Evolutionary conservation across 352 stramenopile genomes (phyloP).

Genomic region (Phytophthora melonis): DNA sequence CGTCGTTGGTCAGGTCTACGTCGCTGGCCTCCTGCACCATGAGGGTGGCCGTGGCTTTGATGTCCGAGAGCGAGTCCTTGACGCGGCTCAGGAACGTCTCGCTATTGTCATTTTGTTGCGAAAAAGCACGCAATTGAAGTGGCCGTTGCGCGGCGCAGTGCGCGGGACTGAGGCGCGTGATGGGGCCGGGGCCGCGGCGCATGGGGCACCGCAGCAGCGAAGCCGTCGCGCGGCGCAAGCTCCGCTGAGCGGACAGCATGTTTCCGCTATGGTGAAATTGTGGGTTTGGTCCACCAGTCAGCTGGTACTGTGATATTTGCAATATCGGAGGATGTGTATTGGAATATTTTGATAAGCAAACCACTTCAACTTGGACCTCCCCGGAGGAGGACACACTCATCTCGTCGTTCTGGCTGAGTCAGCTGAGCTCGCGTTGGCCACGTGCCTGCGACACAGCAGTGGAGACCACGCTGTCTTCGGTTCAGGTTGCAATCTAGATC

Average conservation of each 20-base stretch:
- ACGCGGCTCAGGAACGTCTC: slow-evolving; percentile 2
- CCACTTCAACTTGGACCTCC: too few species aligned
- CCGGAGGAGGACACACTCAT: too few species aligned
- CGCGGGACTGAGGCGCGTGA: neutral
- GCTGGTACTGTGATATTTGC: neutral
- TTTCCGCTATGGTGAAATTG: neutral
- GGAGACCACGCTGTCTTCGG: too few species aligned
- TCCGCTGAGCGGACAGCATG: neutral
- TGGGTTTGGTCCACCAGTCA: neutral
- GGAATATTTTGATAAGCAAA: too few species aligned
- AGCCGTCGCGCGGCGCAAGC: neutral
- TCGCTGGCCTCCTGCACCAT: slow-evolving; percentile 2
- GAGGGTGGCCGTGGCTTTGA: neutral
- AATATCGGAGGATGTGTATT: neutral
- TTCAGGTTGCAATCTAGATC: too few species aligned
- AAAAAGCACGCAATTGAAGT: neutral
- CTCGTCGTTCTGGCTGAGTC: too few species aligned
- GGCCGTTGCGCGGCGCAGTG: neutral
- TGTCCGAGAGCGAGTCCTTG: slow-evolving; percentile 3
- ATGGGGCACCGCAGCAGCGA: neutral
- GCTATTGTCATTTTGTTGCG: slow-evolving; percentile 9
- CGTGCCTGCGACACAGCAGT: too few species aligned
- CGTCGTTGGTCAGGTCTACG: neutral
- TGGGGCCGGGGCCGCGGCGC: neutral
- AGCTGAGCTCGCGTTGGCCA: too few species aligned